phyloP scores from a whole-genome alignment of 805 yeast species.

The Myxozyma mucilagina region DNA sequence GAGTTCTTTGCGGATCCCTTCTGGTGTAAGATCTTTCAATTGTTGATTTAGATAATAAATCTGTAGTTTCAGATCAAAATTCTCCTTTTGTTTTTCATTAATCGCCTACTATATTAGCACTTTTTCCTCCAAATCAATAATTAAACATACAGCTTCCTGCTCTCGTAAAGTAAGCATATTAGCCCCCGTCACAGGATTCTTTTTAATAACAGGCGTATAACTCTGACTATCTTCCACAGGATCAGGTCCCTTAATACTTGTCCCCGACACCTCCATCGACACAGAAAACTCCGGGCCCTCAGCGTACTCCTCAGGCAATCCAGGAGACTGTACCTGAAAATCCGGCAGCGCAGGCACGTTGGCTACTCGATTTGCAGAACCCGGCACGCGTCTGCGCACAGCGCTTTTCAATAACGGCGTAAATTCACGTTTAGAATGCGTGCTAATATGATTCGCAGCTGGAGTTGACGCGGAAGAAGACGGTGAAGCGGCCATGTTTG shows the following conservation, averaged over 20 bases:
- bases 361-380: not conserved
- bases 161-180: conserved; percentile 30
- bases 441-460: not conserved
- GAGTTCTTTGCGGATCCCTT: conserved; percentile 13
- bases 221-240: conserved; percentile 1
- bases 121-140: not conserved
- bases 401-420: conserved; percentile 29
- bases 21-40: conserved; percentile 26
- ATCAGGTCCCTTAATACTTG: conserved; percentile 9
- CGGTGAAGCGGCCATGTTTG: conserved; percentile 2
- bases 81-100: conserved; percentile 33
- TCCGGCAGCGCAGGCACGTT: conserved; percentile 9
- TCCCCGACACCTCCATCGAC: conserved; percentile 29
- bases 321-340: conserved; percentile 14
- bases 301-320: conserved; percentile 14
- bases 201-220: conserved; percentile 19
- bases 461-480: not conserved
- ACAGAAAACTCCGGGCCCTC: conserved; percentile 5
- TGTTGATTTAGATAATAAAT: conserved; percentile 25
- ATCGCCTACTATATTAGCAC: conserved; percentile 12
- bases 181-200: conserved; percentile 10
- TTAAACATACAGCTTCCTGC: conserved; percentile 28
- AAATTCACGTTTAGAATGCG: conserved; percentile 16
- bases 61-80: conserved; percentile 31
- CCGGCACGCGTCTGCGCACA: conserved; percentile 1